Evolutionary conservation across 371 early-diverging fungal genomes (phyloP), one percentile per base, ranked within the genome.

Genomic region (Haplosporangium sp.): DNA sequence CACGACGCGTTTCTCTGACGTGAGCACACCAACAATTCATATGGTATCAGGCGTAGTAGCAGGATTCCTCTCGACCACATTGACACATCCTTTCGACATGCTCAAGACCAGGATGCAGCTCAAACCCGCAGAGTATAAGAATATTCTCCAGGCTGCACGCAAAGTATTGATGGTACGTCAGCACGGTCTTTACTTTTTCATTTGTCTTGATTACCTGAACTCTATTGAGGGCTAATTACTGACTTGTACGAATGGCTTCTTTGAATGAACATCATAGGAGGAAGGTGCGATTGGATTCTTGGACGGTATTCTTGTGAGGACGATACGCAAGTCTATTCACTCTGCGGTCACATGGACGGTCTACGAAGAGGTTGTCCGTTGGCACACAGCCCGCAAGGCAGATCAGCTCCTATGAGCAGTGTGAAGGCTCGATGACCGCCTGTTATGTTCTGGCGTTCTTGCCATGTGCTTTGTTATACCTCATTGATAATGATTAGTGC

Each of bases 41-140:
- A 61, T 71, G 81, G 77, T 79, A 21, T 81, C 89, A 36, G 94
- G 95, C 23, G 82, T 94, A 5, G 61, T 85, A 6, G 90, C 93
- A 21, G 95, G 95, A 0, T 81, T 93, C 37, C 80, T 89, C 16
- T 93, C 98, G 5, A 94, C 95, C 20, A 84, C 88, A 18, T 70
- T 93, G 20, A 97, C 97, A 4, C 96, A 98, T 55, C 98, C 98
- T 2, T 98, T 98, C 81, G 97, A 96, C 69, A 85, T 96, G 88
- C 82, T 97, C 57, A 95, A 95, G 67, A 97, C 98, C 2, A 87
- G 97, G 29, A 94, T 97, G 87, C 98, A 98, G 70, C 80, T 97
- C 29, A 87, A 92, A 62, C 98, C 97, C 47, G 66, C 69, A 6
- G 83, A 86, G 18, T 96, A 96, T 77, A 81, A 73, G 59, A 90